Conservation (phyloP, 192 early-diverging fungal species). For the Rhizoclosmatium globosum region DNA sequence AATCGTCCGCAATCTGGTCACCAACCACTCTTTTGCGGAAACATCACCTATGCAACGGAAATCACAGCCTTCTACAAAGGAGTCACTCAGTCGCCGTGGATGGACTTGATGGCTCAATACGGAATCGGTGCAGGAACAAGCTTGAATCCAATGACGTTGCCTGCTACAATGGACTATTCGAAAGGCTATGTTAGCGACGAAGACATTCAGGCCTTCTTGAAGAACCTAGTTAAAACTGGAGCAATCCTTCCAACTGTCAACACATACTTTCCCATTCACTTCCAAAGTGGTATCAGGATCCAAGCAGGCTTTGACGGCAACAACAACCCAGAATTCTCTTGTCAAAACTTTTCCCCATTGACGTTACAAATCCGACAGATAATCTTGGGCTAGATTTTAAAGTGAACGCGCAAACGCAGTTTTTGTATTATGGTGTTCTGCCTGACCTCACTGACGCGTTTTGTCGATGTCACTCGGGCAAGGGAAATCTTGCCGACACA, state of each 20-base stretch:
- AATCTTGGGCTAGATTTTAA: too few relatives aligned
- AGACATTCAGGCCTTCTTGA: conserved; percentile 1
- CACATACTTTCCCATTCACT: conserved; percentile 48
- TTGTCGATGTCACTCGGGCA: too few relatives aligned
- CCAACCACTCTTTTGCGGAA: conserved; percentile 27
- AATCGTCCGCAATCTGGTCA: conserved; percentile 19
- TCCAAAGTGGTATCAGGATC: conserved; percentile 21
- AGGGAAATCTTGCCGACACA: too few relatives aligned
- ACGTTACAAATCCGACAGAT: too few relatives aligned
- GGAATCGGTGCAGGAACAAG: not conserved
- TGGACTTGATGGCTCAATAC: conserved; percentile 16
- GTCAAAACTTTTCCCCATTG: too few relatives aligned
- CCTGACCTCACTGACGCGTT: too few relatives aligned
- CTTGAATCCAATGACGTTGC: not conserved
- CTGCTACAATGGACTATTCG: not conserved
- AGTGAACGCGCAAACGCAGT: too few relatives aligned
- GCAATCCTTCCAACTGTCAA: conserved; percentile 43
- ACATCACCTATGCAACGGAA: not conserved
- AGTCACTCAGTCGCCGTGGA: conserved; percentile 15
- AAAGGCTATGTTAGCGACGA: not conserved
- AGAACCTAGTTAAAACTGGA: conserved; percentile 20
- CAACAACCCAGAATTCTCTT: too few relatives aligned
- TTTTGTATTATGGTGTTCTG: too few relatives aligned
- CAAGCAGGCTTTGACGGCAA: not conserved
- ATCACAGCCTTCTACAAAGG: conserved; percentile 20